These are phyloP conservation scores for Pythium utonaiense DNA, from an alignment of 352 stramenopile genomes.

Conservation along the genomic window DNA sequence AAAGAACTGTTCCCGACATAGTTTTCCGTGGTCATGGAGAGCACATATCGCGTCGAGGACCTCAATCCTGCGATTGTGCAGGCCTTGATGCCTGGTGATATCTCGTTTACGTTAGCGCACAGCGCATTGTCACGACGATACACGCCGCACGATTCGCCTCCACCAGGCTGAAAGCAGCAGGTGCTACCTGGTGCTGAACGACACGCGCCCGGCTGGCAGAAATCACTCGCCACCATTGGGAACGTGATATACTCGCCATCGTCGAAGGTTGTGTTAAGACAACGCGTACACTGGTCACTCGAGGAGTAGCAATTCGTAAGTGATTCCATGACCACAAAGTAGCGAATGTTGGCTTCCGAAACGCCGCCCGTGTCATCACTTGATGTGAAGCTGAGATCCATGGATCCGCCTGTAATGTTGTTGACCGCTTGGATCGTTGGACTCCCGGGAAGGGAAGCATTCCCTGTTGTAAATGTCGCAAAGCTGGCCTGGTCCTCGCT, in stretches of 20 bases:
- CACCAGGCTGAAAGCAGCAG: conserved; percentile 22
- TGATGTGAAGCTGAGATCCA: conserved; percentile 24
- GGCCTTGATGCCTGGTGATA: neutral
- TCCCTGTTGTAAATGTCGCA: conserved; percentile 15
- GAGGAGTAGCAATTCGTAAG: conserved; percentile 28
- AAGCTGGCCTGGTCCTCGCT: conserved; percentile 23
- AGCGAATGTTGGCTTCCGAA: conserved; percentile 13
- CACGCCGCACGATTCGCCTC: conserved; percentile 23
- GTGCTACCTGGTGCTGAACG: neutral
- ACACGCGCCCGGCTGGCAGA: conserved; percentile 9
- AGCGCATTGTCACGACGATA: conserved; percentile 1
- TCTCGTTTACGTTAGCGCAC: conserved; percentile 8
- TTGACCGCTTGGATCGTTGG: conserved; percentile 20
- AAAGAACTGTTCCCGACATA: conserved; percentile 28
- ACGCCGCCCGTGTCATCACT: conserved; percentile 34
- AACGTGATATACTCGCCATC: neutral
- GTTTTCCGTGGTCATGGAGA: conserved; percentile 33
- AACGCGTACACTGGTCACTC: conserved; percentile 21
- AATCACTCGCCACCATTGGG: neutral
- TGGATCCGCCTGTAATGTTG: conserved; percentile 26
- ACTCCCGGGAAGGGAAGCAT: conserved; percentile 16
- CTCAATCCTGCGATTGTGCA: conserved; percentile 33
- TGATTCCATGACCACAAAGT: conserved; percentile 20
- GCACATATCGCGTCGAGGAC: conserved; percentile 26
- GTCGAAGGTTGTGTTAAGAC: conserved; percentile 14